Evolutionary conservation across 495 filamentous ascomycete genomes (phyloP).

Genomic region (Neurospora tetraspora): DNA sequence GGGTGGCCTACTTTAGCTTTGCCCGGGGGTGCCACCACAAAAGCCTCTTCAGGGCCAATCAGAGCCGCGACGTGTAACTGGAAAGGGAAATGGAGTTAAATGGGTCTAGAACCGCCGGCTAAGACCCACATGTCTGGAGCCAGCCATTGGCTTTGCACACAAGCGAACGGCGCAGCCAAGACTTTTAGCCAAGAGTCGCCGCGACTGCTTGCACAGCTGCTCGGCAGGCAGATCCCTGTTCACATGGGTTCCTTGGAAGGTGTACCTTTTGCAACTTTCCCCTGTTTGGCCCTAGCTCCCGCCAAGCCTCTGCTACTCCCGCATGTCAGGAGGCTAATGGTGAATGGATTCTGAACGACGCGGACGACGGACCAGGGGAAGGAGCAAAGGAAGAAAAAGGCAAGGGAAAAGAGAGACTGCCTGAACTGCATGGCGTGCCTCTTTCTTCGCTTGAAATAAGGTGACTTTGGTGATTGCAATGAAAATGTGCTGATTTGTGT

Average conservation of each 20-base stretch:
- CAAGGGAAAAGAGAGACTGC: not conserved
- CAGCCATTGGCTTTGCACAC: not conserved
- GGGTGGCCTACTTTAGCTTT: not conserved
- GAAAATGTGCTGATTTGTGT: not conserved
- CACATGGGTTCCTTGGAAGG: not conserved
- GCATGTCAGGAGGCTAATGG: not conserved
- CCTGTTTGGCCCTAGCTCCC: not conserved
- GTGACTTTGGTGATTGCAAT: not conserved
- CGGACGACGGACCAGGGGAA: not conserved
- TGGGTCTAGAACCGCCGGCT: not conserved
- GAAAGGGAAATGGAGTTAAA: slow-evolving; percentile 5
- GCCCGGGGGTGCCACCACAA: not conserved
- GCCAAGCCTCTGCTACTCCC: not conserved
- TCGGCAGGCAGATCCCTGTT: not conserved
- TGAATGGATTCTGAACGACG: not conserved
- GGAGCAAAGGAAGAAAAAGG: not conserved
- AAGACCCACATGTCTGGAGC: not conserved
- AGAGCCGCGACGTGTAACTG: not conserved
- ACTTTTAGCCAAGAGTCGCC: slow-evolving; percentile 2
- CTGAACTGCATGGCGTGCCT: not conserved
- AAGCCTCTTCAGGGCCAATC: slow-evolving; percentile 5
- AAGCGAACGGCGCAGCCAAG: not conserved
- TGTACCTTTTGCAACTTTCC: not conserved
- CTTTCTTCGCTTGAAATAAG: not conserved
- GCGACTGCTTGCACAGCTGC: not conserved